phyloP scores from a whole-genome alignment of 106 monocot species.

The Gastrodia elata region DNA sequence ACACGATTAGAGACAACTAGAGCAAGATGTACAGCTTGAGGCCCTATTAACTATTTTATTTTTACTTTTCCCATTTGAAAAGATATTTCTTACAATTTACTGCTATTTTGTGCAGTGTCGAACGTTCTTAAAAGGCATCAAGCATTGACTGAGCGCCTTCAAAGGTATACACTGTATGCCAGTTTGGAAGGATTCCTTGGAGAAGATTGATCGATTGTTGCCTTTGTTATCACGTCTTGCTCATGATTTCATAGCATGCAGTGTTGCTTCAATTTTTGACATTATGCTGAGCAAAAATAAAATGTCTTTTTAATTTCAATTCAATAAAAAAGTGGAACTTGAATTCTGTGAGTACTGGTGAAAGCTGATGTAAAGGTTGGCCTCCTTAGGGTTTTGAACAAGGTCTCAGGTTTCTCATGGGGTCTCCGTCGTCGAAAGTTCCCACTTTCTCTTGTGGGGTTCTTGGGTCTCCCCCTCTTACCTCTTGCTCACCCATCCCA shows the following conservation, averaged over 20 bases:
- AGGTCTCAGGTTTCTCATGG: too few relatives aligned
- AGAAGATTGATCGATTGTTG: neutral
- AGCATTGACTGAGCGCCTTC: constrained; percentile 60
- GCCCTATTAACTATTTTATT: neutral
- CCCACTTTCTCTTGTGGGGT: too few relatives aligned
- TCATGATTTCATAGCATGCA: neutral
- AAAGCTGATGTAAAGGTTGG: too few relatives aligned
- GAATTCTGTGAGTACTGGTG: too few relatives aligned
- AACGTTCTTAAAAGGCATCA: constrained; percentile 80
- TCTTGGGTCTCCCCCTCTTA: too few relatives aligned
- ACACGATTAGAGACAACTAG: constrained; percentile 58
- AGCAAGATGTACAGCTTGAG: constrained; percentile 43
- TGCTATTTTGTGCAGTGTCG: constrained; percentile 39
- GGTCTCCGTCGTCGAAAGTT: too few relatives aligned
- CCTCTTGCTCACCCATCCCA: too few relatives aligned
- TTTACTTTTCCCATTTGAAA: neutral
- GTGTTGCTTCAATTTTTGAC: neutral
- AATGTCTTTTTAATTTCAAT: neutral
- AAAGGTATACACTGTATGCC: constrained; percentile 38
- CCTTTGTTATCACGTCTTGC: neutral
- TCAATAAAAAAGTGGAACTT: too few relatives aligned
- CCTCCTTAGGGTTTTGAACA: too few relatives aligned
- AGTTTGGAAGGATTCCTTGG: neutral
- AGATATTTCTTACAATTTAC: constrained; percentile 6
- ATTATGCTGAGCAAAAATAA: neutral